phyloP scores from a whole-genome alignment of 2,329 filamentous ascomycete species.

The Cladophialophora chaetospira region DNA sequence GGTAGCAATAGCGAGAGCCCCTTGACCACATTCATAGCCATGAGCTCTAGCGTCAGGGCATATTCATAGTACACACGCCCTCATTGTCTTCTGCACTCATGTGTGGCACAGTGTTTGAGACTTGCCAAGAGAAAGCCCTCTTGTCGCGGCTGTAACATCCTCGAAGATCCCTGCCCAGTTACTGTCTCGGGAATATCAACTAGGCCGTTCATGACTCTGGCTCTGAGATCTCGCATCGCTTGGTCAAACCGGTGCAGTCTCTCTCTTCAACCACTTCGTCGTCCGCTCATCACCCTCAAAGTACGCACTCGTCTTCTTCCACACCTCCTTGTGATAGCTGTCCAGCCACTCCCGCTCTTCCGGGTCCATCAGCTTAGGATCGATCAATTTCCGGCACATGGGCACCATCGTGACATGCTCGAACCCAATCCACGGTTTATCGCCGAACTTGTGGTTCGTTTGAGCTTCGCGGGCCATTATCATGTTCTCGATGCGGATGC shows the following conservation, averaged over 20 bases:
- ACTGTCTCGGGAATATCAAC: too few relatives aligned
- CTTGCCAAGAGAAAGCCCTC: too few relatives aligned
- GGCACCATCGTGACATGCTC: constrained; percentile 98
- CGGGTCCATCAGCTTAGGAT: constrained; percentile 68
- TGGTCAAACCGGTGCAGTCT: constrained; percentile 44
- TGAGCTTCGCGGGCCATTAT: constrained; percentile 87
- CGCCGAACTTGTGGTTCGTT: constrained; percentile 84
- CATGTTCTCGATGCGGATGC: constrained; percentile 95
- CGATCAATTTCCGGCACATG: constrained; percentile 86
- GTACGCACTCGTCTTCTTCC: constrained; percentile 75
- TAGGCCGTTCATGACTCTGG: background rate
- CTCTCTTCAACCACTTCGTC: constrained; percentile 78
- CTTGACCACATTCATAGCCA: background rate
- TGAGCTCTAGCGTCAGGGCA: background rate
- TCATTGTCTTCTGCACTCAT: background rate
- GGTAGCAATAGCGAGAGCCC: background rate
- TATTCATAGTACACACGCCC: background rate
- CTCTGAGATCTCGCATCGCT: background rate
- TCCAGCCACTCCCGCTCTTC: constrained; percentile 86
- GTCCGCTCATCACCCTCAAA: constrained; percentile 74
- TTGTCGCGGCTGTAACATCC: too few relatives aligned
- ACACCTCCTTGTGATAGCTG: constrained; percentile 77
- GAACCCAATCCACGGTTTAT: constrained; percentile 91
- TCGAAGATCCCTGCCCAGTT: too few relatives aligned
- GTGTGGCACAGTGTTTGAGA: too few relatives aligned